Evolutionary conservation across 495 filamentous ascomycete species (phyloP), one percentile per base, ranked within the genome.

Genomic region (Hypoxylon intermedium): DNA sequence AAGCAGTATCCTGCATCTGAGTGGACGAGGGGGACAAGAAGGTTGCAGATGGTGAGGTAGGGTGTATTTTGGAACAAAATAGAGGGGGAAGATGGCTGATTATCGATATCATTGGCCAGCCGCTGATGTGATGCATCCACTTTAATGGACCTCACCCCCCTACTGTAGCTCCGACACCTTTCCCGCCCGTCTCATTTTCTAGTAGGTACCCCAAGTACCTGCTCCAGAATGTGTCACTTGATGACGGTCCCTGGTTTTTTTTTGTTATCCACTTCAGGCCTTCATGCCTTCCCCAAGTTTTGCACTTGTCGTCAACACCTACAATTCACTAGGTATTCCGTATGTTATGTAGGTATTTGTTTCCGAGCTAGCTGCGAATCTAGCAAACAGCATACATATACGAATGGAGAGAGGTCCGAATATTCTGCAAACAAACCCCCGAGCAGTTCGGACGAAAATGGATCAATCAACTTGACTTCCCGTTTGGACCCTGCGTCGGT

Each of bases 61-160:
- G 49, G 57, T 60, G 49, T 53, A 48, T 13, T 42, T 63, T 28
- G 38, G 54, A 41, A 53, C 62, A 52, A 21, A 20, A 58, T 51
- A 47, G 49, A 37, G 49, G 51, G 58, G 42, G 53, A 59, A 31
- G 73, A 76, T 77, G 77, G 77, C 74, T 79, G 77, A 74, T 72
- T 65, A 45, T 57, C 51, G 34, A 43, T 68, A 58, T 65, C 65
- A 78, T 79, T 79, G 77, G 77, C 45, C 65, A 63, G 63, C 46
- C 48, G n/a, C 55, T 56, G 40, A 55, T 67, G 67, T 66, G 59
- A 63, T 60, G 51, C 45, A 9, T 50, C 53, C 62, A 37, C 42
- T 46, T 60, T 65, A 51, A 56, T 65, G 60, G 60, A 56, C 56
- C 21, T 41, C 57, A 61, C 62, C 55, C 62, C 61, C 46, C n/a